phyloP scores from a whole-genome alignment of 768 basidiomycete species.

The Bullera alba region DNA sequence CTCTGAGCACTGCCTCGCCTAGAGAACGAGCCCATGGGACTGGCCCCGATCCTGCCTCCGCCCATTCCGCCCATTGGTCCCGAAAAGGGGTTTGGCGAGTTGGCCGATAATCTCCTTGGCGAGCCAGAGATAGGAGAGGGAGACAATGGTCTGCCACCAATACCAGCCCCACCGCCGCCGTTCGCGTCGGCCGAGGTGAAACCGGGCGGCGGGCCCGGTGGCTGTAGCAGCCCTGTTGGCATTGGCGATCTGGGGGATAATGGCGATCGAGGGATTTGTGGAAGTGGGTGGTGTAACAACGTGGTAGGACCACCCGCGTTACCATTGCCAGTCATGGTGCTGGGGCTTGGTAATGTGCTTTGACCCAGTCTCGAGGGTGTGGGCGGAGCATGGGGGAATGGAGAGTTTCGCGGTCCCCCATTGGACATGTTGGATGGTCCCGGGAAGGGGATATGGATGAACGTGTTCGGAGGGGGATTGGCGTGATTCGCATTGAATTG shows the following conservation, averaged over 20 bases:
- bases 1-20: background rate
- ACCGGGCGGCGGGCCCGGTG: background rate
- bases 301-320: background rate
- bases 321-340: background rate
- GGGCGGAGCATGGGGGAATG: slow-evolving; percentile 4
- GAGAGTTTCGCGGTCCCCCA: background rate
- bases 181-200: background rate
- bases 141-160: background rate
- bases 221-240: background rate
- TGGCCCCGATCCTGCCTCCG: background rate
- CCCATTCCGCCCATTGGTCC: slow-evolving; percentile 29
- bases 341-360: background rate
- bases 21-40: background rate
- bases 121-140: background rate
- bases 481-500: slow-evolving; percentile 49
- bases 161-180: background rate
- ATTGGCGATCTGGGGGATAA: background rate
- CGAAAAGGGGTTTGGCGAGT: slow-evolving; percentile 21
- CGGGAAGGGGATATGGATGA: slow-evolving; percentile 27
- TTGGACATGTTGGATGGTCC: background rate
- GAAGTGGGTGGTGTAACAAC: background rate
- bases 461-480: slow-evolving; percentile 20
- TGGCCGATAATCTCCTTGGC: slow-evolving; percentile 1
- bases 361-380: slow-evolving; percentile 10
- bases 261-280: background rate